Percentiles rank a stretch among this genome's conserved stretches.
phyloP scores from a whole-genome alignment of 805 yeast species.

The Candida saitoana region DNA sequence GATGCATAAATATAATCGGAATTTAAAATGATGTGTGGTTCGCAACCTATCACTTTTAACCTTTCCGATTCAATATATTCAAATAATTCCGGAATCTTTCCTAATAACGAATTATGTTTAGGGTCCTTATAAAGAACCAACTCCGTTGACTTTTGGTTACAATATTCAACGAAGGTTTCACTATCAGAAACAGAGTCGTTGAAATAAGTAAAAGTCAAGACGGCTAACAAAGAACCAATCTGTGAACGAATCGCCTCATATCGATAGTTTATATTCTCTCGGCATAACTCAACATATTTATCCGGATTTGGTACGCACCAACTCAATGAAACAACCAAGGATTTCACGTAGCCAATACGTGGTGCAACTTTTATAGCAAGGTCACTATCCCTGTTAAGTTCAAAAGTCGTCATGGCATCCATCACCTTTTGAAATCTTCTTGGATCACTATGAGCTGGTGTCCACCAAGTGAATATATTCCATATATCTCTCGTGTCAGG shows the following conservation, averaged over 20 bases:
- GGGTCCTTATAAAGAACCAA: constrained; percentile 30
- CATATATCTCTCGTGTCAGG: constrained; percentile 74
- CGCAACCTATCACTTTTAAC: constrained; percentile 26
- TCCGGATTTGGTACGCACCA: constrained; percentile 53
- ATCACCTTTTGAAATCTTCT: constrained; percentile 60
- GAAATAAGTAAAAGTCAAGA: constrained; percentile 38
- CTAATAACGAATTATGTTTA: constrained; percentile 23
- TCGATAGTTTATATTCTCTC: constrained; percentile 55
- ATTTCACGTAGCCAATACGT: constrained; percentile 51
- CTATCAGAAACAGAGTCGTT: constrained; percentile 39
- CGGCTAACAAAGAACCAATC: constrained; percentile 57
- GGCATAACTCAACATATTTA: constrained; percentile 39
- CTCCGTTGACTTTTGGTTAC: constrained; percentile 20
- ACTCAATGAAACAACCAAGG: constrained; percentile 45
- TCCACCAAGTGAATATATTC: constrained; percentile 73
- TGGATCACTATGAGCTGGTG: constrained; percentile 59
- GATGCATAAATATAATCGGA: constrained; percentile 61
- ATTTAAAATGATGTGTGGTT: constrained; percentile 55
- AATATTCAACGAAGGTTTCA: constrained; percentile 36
- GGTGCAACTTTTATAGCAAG: constrained; percentile 66
- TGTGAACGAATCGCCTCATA: constrained; percentile 70
- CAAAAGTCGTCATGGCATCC: constrained; percentile 42
- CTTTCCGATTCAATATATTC: constrained; percentile 41
- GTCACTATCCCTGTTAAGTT: constrained; percentile 47
- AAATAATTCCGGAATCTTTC: constrained; percentile 42